Evolutionary conservation across 371 early-diverging fungal genomes (phyloP), one percentile per base, ranked within the genome.

Genomic region (Mucor lusitanicus): DNA sequence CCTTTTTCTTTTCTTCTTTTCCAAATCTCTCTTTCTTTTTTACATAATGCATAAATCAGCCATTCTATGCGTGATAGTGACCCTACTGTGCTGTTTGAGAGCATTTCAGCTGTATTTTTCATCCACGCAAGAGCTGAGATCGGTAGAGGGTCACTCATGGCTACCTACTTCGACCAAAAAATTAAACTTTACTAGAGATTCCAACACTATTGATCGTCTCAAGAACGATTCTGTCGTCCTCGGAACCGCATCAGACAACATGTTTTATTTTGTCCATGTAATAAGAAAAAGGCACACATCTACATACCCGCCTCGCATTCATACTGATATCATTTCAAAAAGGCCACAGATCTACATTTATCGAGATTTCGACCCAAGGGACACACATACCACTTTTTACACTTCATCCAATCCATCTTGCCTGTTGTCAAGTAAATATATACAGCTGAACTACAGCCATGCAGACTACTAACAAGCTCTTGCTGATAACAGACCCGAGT

Each of bases 291-390:
- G 6, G 19, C 37, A 12, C 37, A 37, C 39, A 33, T 32, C n/a
- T 17, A 33, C 33, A 19, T 17, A 53, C 6, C 2, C n/a, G n/a
- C n/a, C n/a, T n/a, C n/a, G n/a, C n/a, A n/a, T n/a, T n/a, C 37
- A 1, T 12, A 1, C 19, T 25, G 8, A 42, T 66, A 32, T 66
- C 12, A 21, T 69, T 44, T 56, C 33, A 48, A 33, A n/a, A 73
- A 95, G 87, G 87, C 93, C 6, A 90, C 96, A 0, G 96, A 96
- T 74, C 54, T 96, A 5, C 97, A 96, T 75, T 85, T 96, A 59
- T 93, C 92, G 62, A 85, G 87, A 48, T 92, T 81, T 76, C 69
- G 80, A 44, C 73, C 79, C 4, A 67, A 75, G 48, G 93, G 94
- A 35, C 92, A 93, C 15, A 81, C 91, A 2, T 71, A 82, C 12